A percentile compares a stretch with the other conserved stretches of the same genome.
These are phyloP conservation scores for Herpotrichia juniperi DNA, from an alignment of 2,329 filamentous ascomycete species.

Conservation along the genomic window DNA sequence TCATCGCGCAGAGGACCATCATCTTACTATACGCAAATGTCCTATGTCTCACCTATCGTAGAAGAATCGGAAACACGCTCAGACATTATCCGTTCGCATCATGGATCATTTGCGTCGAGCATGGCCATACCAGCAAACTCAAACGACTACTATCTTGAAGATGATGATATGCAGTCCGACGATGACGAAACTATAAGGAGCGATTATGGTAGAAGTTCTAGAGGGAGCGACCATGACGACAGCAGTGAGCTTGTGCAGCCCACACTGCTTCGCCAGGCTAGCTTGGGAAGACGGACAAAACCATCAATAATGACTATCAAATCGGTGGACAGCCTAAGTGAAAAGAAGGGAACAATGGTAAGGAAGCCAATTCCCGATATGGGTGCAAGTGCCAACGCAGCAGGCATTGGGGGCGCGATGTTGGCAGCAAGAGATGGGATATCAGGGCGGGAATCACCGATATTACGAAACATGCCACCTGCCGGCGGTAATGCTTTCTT, in stretches of 20 bases:
- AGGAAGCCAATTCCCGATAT: constrained; percentile 19
- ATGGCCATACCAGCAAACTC: constrained; percentile 53
- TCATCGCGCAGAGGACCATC: constrained; percentile 55
- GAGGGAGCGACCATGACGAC: constrained; percentile 41
- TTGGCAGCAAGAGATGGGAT: constrained; percentile 32
- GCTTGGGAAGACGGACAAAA: constrained; percentile 54
- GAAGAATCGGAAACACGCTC: constrained; percentile 56
- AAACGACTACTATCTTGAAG: constrained; percentile 49
- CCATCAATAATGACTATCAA: constrained; percentile 56
- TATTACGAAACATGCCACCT: constrained; percentile 29
- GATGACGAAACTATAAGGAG: constrained; percentile 46
- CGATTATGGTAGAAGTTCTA: constrained; percentile 36
- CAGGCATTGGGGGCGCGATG: constrained; percentile 30
- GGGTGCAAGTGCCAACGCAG: constrained; percentile 19
- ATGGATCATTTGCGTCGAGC: constrained; percentile 55
- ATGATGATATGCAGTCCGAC: constrained; percentile 41
- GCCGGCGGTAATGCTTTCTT: constrained; percentile 42
- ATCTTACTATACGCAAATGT: constrained; percentile 56
- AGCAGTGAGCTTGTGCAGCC: constrained; percentile 46
- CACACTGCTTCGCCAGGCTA: constrained; percentile 51
- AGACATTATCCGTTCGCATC: constrained; percentile 48
- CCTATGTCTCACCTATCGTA: constrained; percentile 55
- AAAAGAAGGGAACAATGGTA: constrained; percentile 25
- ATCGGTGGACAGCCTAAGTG: constrained; percentile 46
- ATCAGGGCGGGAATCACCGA: constrained; percentile 19